Base-by-base conservation (phyloP, 2,329 filamentous ascomycete species). In the Knufia fluminis region DNA sequence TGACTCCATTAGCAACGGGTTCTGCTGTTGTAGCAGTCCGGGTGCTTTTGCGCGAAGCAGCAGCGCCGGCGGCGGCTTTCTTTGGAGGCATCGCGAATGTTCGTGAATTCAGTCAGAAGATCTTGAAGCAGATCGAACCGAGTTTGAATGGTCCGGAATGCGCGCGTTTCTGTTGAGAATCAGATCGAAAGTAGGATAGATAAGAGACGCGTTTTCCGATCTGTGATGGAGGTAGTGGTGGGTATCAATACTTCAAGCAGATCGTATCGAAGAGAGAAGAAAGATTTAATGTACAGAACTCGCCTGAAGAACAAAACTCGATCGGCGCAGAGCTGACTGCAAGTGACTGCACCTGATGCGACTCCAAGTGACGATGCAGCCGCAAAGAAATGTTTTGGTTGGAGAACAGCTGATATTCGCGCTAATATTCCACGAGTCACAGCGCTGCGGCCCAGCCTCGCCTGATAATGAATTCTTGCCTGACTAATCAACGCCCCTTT, bases 41-140 rank as follows among this genome's bases (percentile, higher is more conserved):
- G 8, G 52, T 24, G 31, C 50, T 48, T 20, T 47, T 49, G 2
- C 49, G 44, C 9, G 49, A 45, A 33, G 48, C 28, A n/a, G 52
- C 28, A 38, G 52, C 55, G 38, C 51, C 46, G 46, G 50, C 24
- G 40, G 52, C 52, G 42, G 56, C 50, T 23, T 49, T 49, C 39
- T 43, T 49, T n/a, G 52, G 19, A 19, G 56, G 48, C 56, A 54
- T 54, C 19, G n/a, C 42, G 33, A 33, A 31, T 35, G 23, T 4
- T 35, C 17, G 28, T 32, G 16, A 20, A 31, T 28, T 36, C 16
- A 38, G 32, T 42, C 33, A 36, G 33, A 6, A 6, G n/a, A 22
- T 26, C 40, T 46, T 46, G 52, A 46, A 26, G 28, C 22, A 22
- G 23, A 42, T 24, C 23, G 40, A 36, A 14, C 12, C 26, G 26